A percentile compares a stretch with the other conserved stretches of the same genome.
These are phyloP conservation scores for Aspergillus sp. DNA, from an alignment of 2,329 filamentous ascomycete species.

Conservation along the genomic window DNA sequence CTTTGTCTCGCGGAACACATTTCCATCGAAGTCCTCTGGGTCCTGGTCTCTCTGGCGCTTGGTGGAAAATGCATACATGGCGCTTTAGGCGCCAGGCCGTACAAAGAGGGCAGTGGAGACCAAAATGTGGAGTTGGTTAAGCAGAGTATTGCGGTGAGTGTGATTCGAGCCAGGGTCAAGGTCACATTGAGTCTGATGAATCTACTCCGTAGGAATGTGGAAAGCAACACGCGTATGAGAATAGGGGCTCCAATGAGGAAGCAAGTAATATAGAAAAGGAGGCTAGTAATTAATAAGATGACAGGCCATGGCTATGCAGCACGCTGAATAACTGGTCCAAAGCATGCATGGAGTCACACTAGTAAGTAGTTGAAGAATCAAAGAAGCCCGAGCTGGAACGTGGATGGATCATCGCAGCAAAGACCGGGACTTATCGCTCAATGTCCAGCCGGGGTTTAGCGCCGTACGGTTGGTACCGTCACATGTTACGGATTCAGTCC, in stretches of 20 bases:
- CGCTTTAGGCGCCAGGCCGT: background rate
- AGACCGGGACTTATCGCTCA: too few species aligned
- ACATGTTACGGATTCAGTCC: too few species aligned
- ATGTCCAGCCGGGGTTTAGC: background rate
- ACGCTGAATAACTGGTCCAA: background rate
- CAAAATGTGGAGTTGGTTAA: background rate
- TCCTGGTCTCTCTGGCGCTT: conserved; percentile 43
- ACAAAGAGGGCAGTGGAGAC: background rate
- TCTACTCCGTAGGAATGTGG: background rate
- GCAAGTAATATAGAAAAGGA: background rate
- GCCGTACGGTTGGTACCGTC: background rate
- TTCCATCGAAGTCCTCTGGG: conserved; percentile 65
- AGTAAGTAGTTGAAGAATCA: background rate
- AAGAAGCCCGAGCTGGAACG: background rate
- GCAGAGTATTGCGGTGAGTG: background rate
- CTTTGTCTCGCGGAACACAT: conserved; percentile 27
- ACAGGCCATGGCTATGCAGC: background rate
- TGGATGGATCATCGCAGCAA: background rate
- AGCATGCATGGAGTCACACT: background rate
- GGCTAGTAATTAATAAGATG: background rate
- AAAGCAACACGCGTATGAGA: background rate
- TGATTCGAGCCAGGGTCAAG: background rate
- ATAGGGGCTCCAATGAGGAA: background rate
- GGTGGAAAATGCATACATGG: conserved; percentile 26
- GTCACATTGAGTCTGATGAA: background rate